These are phyloP conservation scores for Yamadazyma paraphyllophila DNA, from an alignment of 805 yeast species.

Conservation along the genomic window DNA sequence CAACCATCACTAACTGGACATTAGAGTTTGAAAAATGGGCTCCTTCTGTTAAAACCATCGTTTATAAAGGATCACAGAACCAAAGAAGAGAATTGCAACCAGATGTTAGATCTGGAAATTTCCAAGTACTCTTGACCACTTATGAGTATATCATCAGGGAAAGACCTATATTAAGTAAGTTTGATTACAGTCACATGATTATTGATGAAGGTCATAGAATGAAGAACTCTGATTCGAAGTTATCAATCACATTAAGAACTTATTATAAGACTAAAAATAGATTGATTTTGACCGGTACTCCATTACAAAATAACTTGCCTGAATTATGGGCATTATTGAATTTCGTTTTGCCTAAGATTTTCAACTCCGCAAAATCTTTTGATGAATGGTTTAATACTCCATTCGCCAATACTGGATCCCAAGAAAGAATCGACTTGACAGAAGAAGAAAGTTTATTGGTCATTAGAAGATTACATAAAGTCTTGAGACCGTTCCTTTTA, in stretches of 20 bases:
- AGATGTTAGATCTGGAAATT: constrained; percentile 64
- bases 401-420: constrained; percentile 80
- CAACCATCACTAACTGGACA: constrained; percentile 85
- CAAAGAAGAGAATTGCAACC: constrained; percentile 65
- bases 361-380: constrained; percentile 81
- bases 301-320: constrained; percentile 79
- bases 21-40: constrained; percentile 88
- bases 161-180: constrained; percentile 63
- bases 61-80: constrained; percentile 75
- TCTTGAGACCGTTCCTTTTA: constrained; percentile 76
- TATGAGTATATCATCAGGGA: constrained; percentile 81
- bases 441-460: constrained; percentile 85
- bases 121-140: constrained; percentile 75
- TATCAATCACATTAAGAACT: constrained; percentile 66
- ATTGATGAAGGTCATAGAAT: constrained; percentile 90
- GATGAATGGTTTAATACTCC: constrained; percentile 92
- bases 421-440: constrained; percentile 74
- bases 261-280: constrained; percentile 75
- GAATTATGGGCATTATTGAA: constrained; percentile 84
- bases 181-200: constrained; percentile 82
- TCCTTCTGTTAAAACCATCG: constrained; percentile 67
- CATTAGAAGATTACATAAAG: constrained; percentile 83
- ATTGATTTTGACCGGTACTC: constrained; percentile 84
- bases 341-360: constrained; percentile 79
- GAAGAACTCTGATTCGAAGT: constrained; percentile 75